A percentile compares a stretch with the other conserved stretches of the same genome.
phyloP scores from a whole-genome alignment of 2,329 filamentous ascomycete species.

The Mycogone perniciosa region DNA sequence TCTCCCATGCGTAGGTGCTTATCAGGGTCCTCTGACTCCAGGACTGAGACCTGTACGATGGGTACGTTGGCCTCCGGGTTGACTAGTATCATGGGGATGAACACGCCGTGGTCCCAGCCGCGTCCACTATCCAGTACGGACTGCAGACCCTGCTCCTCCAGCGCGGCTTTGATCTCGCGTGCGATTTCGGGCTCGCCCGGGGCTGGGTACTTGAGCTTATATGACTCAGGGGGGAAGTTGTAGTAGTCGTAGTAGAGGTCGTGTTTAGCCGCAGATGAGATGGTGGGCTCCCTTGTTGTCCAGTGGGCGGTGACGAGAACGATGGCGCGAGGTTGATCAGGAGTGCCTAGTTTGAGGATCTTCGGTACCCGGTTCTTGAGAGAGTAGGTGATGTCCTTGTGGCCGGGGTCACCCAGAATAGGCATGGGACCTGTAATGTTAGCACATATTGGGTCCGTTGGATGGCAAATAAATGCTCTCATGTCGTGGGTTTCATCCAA shows the following conservation, averaged over 20 bases:
- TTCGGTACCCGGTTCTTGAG: conserved; percentile 47
- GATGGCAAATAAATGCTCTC: not conserved
- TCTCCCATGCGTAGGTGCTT: conserved; percentile 46
- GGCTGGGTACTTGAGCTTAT: conserved; percentile 50
- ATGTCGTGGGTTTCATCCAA: no score
- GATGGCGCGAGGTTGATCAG: conserved; percentile 44
- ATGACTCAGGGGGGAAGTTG: conserved; percentile 51
- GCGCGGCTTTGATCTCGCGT: conserved; percentile 36
- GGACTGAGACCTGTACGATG: conserved; percentile 52
- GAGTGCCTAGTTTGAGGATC: conserved; percentile 48
- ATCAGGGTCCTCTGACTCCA: conserved; percentile 43
- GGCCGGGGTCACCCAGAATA: conserved; percentile 47
- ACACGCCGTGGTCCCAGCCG: conserved; percentile 57
- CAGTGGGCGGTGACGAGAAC: conserved; percentile 55
- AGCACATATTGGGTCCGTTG: not conserved
- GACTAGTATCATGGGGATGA: conserved; percentile 50
- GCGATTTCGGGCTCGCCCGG: conserved; percentile 50
- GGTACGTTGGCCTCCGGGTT: conserved; percentile 46
- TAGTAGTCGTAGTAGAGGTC: conserved; percentile 52
- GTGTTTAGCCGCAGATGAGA: conserved; percentile 44
- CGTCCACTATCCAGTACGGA: conserved; percentile 33
- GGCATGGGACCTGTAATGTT: conserved; percentile 46
- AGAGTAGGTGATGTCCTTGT: conserved; percentile 44
- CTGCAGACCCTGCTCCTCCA: conserved; percentile 41
- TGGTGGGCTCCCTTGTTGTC: conserved; percentile 41